These are phyloP conservation scores for Ceratopteris richardii DNA, from an alignment of 75 land plant species.

Conservation along the genomic window DNA sequence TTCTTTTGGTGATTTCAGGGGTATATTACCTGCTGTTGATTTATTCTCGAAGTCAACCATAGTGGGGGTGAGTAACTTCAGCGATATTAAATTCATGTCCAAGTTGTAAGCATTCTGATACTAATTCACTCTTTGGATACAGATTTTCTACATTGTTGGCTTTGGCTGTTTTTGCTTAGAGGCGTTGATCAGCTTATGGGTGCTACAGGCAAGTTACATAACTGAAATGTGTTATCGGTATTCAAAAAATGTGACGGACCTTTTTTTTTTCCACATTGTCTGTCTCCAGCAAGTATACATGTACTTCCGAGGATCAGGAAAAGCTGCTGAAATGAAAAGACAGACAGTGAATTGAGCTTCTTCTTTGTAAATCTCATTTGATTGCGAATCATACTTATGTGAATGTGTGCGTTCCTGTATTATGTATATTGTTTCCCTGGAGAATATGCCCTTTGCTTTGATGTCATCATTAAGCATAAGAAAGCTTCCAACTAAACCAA, in stretches of 20 bases:
- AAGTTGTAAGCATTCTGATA: slow-evolving; percentile 7
- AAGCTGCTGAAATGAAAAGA: slow-evolving; percentile 62
- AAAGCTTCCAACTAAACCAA: no score
- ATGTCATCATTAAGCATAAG: no score
- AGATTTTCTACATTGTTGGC: slow-evolving; percentile 75
- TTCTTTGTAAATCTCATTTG: no score
- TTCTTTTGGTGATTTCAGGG: slow-evolving; percentile 36
- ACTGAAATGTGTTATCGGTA: not conserved
- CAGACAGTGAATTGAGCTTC: slow-evolving; percentile 49
- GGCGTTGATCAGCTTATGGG: slow-evolving; percentile 61
- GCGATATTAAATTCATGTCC: not conserved
- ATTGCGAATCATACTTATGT: no score
- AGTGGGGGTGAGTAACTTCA: slow-evolving; percentile 57
- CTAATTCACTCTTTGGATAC: slow-evolving; percentile 6
- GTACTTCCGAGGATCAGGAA: slow-evolving; percentile 78
- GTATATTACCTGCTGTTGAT: slow-evolving; percentile 67
- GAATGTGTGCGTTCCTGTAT: no score
- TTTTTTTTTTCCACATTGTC: not conserved
- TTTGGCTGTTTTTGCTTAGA: slow-evolving; percentile 56
- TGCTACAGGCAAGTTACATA: slow-evolving; percentile 44
- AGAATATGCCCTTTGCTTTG: no score
- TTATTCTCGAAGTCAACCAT: slow-evolving; percentile 46
- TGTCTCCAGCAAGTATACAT: slow-evolving; percentile 64
- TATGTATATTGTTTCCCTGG: no score
- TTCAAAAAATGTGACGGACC: not conserved